These are phyloP conservation scores for Marasmius fiardii DNA, from an alignment of 1,284 basidiomycete genomes.

Conservation along the genomic window DNA sequence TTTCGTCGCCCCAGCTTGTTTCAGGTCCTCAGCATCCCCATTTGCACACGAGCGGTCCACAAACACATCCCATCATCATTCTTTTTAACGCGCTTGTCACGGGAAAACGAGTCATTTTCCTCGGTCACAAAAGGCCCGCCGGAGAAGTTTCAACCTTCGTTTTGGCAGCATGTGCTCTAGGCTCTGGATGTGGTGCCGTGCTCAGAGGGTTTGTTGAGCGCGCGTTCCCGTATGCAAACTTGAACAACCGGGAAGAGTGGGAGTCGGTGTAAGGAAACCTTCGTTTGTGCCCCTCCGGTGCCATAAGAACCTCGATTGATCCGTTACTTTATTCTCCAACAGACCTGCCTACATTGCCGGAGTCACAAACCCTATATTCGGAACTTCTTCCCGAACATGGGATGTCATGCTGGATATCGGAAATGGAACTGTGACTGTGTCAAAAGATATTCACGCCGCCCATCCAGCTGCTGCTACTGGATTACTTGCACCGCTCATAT, in stretches of 20 bases:
- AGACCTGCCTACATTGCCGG: conserved; percentile 93
- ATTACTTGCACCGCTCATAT: conserved; percentile 34
- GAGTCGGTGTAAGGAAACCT: conserved; percentile 68
- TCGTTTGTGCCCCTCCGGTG: not conserved
- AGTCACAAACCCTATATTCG: conserved; percentile 95
- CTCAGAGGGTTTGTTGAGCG: conserved; percentile 84
- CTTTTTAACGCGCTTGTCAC: conserved; percentile 95
- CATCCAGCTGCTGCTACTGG: conserved; percentile 41
- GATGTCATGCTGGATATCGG: conserved; percentile 92
- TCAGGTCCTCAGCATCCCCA: conserved; percentile 85
- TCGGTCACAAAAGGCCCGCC: conserved; percentile 85
- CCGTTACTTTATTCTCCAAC: conserved; percentile 6
- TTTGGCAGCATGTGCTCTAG: conserved; percentile 89
- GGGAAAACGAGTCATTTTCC: conserved; percentile 90
- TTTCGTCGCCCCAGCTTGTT: conserved; percentile 69
- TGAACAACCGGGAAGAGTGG: conserved; percentile 87
- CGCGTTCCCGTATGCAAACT: conserved; percentile 92
- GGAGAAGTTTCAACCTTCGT: conserved; percentile 89
- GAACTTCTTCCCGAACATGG: conserved; percentile 82
- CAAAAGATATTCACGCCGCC: conserved; percentile 72
- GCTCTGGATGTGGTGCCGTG: conserved; percentile 84
- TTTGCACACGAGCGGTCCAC: conserved; percentile 87
- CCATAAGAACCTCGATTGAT: not conserved
- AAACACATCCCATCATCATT: conserved; percentile 90
- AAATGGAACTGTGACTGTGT: conserved; percentile 80